Percentiles rank a stretch among this genome's conserved stretches.
Evolutionary conservation across 768 basidiomycete species (phyloP).

Genomic region (Lentinula boryana): DNA sequence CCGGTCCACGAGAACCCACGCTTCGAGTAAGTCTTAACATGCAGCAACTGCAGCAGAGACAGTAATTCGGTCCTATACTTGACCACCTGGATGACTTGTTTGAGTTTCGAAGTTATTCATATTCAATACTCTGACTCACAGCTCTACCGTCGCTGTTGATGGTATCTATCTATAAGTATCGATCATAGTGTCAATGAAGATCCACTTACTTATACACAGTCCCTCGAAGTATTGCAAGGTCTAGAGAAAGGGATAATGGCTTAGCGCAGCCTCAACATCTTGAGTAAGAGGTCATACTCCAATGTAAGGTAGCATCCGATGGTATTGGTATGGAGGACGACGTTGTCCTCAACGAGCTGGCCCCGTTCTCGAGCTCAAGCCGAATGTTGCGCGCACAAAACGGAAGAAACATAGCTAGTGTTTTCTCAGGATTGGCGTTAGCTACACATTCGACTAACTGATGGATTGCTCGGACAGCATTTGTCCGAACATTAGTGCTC

Average conservation of each 20-base stretch:
- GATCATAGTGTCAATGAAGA: neutral
- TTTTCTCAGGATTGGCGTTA: conserved; percentile 72
- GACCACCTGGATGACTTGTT: conserved; percentile 40
- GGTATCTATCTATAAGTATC: conserved; percentile 2
- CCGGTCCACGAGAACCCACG: conserved; percentile 80
- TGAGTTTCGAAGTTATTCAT: neutral
- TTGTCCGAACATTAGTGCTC: conserved; percentile 73
- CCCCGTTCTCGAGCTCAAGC: conserved; percentile 78
- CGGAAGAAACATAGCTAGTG: conserved; percentile 71
- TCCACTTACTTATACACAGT: conserved; percentile 65
- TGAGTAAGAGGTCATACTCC: conserved; percentile 48
- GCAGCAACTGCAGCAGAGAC: conserved; percentile 54
- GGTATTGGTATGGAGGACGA: conserved; percentile 62
- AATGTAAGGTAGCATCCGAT: conserved; percentile 82
- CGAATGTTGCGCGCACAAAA: conserved; percentile 67
- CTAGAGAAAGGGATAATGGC: conserved; percentile 25
- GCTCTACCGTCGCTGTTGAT: conserved; percentile 49
- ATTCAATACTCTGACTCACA: conserved; percentile 29
- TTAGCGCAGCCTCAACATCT: conserved; percentile 1
- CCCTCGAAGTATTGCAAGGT: conserved; percentile 73
- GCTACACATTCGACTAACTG: conserved; percentile 83
- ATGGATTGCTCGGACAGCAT: conserved; percentile 83
- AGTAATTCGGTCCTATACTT: conserved; percentile 58
- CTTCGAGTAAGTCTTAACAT: conserved; percentile 70
- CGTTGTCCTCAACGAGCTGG: conserved; percentile 68